phyloP scores from a whole-genome alignment of 139 green algal genomes.

The Chlorella sp. region DNA sequence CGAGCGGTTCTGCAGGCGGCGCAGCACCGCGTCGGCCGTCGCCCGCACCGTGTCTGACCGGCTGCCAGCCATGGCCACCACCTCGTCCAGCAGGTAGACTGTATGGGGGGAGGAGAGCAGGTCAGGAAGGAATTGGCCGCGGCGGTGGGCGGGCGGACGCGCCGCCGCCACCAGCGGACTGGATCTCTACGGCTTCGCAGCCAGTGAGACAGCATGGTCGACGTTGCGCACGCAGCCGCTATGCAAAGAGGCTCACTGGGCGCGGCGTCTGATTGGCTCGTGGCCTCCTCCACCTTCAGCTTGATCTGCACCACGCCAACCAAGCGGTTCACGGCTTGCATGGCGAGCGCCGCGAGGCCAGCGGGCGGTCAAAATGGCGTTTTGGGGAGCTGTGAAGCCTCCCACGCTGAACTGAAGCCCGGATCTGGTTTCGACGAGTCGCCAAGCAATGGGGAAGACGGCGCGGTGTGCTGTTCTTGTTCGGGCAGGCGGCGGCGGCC shows the following conservation, averaged over 20 bases:
- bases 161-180: neutral
- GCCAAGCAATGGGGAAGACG: too few species aligned
- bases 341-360: too few species aligned
- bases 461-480: too few species aligned
- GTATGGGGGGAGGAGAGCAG: neutral
- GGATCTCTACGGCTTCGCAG: neutral
- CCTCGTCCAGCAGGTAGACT: constrained; percentile 86
- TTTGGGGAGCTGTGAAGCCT: too few species aligned
- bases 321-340: too few species aligned
- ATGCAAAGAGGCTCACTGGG: constrained; percentile 38
- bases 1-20: constrained; percentile 55
- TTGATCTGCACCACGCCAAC: constrained; percentile 27
- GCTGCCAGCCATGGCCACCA: constrained; percentile 49
- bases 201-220: neutral
- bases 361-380: too few species aligned
- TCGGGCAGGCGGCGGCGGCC: too few species aligned
- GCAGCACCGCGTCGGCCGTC: constrained; percentile 57
- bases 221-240: neutral
- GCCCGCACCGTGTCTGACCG: constrained; percentile 40
- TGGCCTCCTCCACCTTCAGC: constrained; percentile 61
- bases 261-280: constrained; percentile 56
- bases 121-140: neutral
- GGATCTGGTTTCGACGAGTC: too few species aligned
- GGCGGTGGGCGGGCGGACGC: neutral
- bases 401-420: too few species aligned